A percentile compares a stretch with the other conserved stretches of the same genome.
These are phyloP conservation scores for Orbilia oligospora DNA, from an alignment of 2,329 filamentous ascomycete genomes.

Conservation along the genomic window DNA sequence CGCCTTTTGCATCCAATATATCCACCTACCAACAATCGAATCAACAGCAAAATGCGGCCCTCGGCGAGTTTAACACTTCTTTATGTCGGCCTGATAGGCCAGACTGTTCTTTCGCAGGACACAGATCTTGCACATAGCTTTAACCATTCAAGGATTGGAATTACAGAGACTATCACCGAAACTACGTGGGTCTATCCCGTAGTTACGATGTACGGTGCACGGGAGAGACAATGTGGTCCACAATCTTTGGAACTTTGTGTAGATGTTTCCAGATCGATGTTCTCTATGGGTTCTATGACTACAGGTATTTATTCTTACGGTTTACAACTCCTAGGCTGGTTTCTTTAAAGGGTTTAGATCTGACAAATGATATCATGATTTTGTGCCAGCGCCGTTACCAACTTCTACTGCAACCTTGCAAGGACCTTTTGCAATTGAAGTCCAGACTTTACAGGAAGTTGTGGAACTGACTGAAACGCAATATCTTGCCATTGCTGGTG, in stretches of 20 bases:
- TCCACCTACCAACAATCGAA: neutral
- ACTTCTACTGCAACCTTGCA: conserved; percentile 4
- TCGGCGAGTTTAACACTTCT: neutral
- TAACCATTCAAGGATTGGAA: neutral
- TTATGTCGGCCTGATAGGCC: neutral
- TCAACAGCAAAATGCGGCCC: neutral
- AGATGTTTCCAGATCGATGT: conserved; percentile 23
- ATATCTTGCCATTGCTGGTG: conserved; percentile 25
- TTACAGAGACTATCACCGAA: neutral
- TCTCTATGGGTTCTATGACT: conserved; percentile 12
- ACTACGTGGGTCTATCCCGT: neutral
- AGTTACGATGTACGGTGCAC: neutral
- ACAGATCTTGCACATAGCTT: neutral
- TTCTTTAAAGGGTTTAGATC: neutral
- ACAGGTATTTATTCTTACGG: neutral
- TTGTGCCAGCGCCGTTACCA: conserved; percentile 5
- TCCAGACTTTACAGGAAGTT: neutral
- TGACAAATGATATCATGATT: neutral
- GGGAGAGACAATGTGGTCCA: conserved; percentile 24
- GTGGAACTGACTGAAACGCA: conserved; percentile 14
- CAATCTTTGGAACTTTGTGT: conserved; percentile 24
- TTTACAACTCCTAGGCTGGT: neutral
- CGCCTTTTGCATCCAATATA: neutral
- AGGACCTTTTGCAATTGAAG: conserved; percentile 39
- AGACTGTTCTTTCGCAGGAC: neutral